A percentile compares a stretch with the other conserved stretches of the same genome.
These are phyloP conservation scores for Haberlea rhodopensis DNA, from an alignment of 257 asterid species.

Conservation along the genomic window DNA sequence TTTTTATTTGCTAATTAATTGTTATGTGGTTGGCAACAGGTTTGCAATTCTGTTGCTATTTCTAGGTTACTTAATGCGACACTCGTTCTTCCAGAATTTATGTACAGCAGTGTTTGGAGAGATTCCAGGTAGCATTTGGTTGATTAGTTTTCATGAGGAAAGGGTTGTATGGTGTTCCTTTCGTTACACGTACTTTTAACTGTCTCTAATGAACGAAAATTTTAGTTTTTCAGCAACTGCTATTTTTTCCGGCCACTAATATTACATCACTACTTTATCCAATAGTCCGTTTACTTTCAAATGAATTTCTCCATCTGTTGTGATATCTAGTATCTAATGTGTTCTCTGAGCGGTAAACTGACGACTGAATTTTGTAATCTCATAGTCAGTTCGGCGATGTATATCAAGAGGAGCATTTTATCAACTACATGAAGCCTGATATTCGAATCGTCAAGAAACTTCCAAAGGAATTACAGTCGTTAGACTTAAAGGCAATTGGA, in stretches of 20 bases:
- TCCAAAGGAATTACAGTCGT: constrained; percentile 73
- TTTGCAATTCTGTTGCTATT: constrained; percentile 96
- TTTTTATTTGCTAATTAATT: constrained; percentile 2
- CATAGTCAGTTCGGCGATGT: constrained; percentile 98
- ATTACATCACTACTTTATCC: not conserved
- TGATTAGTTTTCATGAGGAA: not conserved
- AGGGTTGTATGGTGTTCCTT: not conserved
- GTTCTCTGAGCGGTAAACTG: constrained; percentile 38
- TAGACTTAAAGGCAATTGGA: constrained; percentile 91
- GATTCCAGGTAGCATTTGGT: constrained; percentile 56
- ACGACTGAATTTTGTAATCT: constrained; percentile 46
- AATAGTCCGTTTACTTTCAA: not conserved
- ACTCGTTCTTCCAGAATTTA: constrained; percentile 79
- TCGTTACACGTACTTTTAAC: not conserved
- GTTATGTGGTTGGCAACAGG: constrained; percentile 46
- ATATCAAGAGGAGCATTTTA: constrained; percentile 92
- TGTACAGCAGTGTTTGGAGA: constrained; percentile 97
- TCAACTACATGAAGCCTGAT: constrained; percentile 83
- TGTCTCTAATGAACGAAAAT: not conserved
- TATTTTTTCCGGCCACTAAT: not conserved
- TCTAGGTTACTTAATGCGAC: constrained; percentile 95
- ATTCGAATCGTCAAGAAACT: constrained; percentile 77
- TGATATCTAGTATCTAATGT: constrained; percentile 21
- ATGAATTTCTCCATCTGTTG: constrained; percentile 12
- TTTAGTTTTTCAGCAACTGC: too few relatives aligned